Base-by-base conservation (phyloP, 1,284 basidiomycete species). In the Leccinum ponderosum region DNA sequence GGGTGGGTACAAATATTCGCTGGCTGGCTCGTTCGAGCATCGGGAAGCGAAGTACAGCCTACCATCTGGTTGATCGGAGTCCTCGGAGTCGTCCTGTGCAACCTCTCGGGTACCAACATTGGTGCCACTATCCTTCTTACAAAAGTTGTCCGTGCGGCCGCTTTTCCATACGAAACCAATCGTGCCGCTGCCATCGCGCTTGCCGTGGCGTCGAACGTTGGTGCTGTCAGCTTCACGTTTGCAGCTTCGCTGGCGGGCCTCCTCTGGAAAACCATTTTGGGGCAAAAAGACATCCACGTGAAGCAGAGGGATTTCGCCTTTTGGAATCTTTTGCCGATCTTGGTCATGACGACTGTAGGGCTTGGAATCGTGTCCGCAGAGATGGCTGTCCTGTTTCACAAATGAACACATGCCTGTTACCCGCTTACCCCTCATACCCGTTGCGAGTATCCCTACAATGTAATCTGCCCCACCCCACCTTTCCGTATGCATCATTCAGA, bases 1-100 rank as follows among this genome's bases (percentile, higher is more conserved):
- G 95, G 95, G n/a, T 98, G 97, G 94, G 94, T 98, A 27, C 81
- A 87, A 27, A 83, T 97, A 17, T 96, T 97, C 73, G 89, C 89
- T 0, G 68, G 70, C 5, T 97, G 95, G 89, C 77, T 87, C n/a
- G 72, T 79, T 31, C 77, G 70, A 57, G 87, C 78, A 25, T 81
- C 77, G 12, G 66, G 66, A 1, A 69, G 80, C 6, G 69, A 82
- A 52, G 80, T 85, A 57, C 79, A 81, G 66, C 73, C 84, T 35
- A 76, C 80, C 15, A 76, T 85, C 60, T 83, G 86, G 86, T 62
- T 89, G 31, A 71, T 86, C 12, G 85, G 86, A 17, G 72, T 84
- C 14, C 73, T 87, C 5, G 85, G 86, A 1, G 89, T 95, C 51
- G 70, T 95, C 29, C 80, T 95, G 14, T 97, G 95, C 77, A 97